phyloP scores from a whole-genome alignment of 257 asterid species.

The Ocimum tenuiflorum region DNA sequence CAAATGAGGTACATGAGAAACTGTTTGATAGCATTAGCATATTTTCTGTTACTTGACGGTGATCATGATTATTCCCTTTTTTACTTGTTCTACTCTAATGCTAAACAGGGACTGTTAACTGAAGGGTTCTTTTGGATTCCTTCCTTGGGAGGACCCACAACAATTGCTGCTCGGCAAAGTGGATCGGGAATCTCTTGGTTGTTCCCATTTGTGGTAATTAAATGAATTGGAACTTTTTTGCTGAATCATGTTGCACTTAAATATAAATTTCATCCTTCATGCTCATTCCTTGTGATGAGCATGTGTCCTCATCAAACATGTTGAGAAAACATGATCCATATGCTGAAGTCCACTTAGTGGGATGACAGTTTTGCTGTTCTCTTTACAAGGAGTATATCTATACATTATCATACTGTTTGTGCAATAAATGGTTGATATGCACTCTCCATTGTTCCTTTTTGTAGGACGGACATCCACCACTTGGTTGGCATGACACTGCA shows the following conservation, averaged over 20 bases:
- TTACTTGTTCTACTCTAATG: constrained; percentile 1
- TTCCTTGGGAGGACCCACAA: constrained; percentile 98
- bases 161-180: constrained; percentile 98
- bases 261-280: neutral
- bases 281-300: neutral
- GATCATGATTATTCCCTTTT: neutral
- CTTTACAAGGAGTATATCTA: neutral
- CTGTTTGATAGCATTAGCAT: constrained; percentile 11
- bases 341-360: neutral
- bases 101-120: constrained; percentile 74
- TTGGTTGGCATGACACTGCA: constrained; percentile 92
- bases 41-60: neutral
- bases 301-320: neutral
- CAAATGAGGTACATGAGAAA: constrained; percentile 73
- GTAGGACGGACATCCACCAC: constrained; percentile 99
- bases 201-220: constrained; percentile 84
- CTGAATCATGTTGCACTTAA: neutral
- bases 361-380: neutral
- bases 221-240: too few relatives aligned
- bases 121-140: constrained; percentile 99
- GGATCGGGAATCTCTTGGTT: constrained; percentile 98
- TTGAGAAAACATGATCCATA: neutral
- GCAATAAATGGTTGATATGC: constrained; percentile 1
- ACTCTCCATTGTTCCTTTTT: constrained; percentile 20
- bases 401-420: neutral